phyloP scores from a whole-genome alignment of 108 stramenopile genomes.

The Cyclotella baltica region DNA sequence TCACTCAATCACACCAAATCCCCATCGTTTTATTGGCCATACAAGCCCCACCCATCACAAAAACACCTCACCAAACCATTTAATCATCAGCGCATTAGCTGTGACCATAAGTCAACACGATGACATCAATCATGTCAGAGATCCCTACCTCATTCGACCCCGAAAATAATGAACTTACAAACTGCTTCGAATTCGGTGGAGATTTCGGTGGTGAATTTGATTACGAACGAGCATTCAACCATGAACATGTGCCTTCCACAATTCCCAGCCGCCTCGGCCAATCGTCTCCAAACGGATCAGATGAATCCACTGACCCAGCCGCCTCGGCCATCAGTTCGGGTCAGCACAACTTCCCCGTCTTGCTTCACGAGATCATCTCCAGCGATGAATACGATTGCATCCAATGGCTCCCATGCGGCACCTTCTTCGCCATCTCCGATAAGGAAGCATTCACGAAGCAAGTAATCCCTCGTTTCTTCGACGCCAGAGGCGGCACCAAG shows the following conservation, averaged over 20 bases:
- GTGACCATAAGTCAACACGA: no score
- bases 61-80: no score
- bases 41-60: no score
- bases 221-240: slow-evolving; percentile 2
- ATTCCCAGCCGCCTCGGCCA: background rate
- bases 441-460: slow-evolving; percentile 47
- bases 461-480: slow-evolving; percentile 63
- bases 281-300: slow-evolving; percentile 1
- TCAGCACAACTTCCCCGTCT: slow-evolving; percentile 23
- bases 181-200: background rate
- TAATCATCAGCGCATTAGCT: no score
- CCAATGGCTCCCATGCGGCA: slow-evolving; percentile 48
- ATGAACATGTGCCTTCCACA: background rate
- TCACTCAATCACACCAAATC: no score
- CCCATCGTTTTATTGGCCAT: no score
- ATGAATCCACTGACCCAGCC: slow-evolving; percentile 10
- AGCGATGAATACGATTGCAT: slow-evolving; percentile 25
- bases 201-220: background rate
- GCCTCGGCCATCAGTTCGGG: background rate
- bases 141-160: slow-evolving; percentile 5
- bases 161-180: background rate
- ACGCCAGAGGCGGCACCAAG: slow-evolving; percentile 42
- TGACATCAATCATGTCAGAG: slow-evolving; percentile 1
- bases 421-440: slow-evolving; percentile 27
- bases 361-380: slow-evolving; percentile 44